Evolutionary conservation across 345 rosid genomes (phyloP).

Genomic region (Laguncularia racemosa): DNA sequence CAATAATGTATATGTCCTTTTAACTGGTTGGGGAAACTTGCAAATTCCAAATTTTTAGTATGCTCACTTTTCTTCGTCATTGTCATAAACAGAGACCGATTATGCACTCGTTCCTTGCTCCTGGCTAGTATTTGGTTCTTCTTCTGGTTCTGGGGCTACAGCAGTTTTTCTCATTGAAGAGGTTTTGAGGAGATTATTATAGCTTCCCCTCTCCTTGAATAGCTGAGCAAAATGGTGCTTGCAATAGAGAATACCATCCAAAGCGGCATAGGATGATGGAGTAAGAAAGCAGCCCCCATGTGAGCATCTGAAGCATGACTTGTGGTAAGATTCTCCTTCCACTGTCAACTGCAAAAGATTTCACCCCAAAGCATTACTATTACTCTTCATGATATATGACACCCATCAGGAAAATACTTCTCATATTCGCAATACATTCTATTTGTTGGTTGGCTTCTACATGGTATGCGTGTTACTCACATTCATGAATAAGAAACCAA

Average conservation of each 20-base stretch:
- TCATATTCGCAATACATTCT: no score
- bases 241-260: constrained; percentile 43
- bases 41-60: no score
- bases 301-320: constrained; percentile 47
- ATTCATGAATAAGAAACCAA: no score
- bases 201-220: constrained; percentile 46
- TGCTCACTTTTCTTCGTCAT: no score
- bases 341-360: constrained; percentile 26
- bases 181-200: constrained; percentile 27
- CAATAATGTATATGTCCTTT: no score
- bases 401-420: no score
- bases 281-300: constrained; percentile 44
- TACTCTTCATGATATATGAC: no score
- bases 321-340: constrained; percentile 46
- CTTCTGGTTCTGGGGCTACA: not conserved
- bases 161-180: constrained; percentile 18
- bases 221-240: constrained; percentile 47
- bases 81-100: not conserved
- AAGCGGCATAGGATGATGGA: constrained; percentile 41
- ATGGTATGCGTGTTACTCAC: no score
- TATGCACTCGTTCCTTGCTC: not conserved
- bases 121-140: constrained; percentile 4
- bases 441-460: no score
- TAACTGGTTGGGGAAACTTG: no score
- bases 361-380: not conserved